Conservation (phyloP, 495 filamentous ascomycete species). For the Chaetomium tenue region DNA sequence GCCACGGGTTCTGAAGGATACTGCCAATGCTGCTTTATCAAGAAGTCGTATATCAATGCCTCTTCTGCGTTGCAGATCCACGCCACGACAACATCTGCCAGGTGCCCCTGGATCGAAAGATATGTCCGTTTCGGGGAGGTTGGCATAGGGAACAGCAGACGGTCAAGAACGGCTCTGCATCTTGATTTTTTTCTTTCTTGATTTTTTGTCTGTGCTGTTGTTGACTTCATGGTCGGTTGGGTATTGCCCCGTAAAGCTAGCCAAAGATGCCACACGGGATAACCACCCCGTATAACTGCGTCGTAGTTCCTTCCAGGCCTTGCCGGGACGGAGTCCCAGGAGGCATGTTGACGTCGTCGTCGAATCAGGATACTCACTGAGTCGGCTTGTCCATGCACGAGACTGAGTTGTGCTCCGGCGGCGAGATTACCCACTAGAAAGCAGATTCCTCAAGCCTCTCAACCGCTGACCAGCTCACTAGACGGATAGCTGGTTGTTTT, state of each 20-base stretch:
- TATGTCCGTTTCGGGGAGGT: too few relatives aligned
- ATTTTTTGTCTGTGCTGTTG: too few relatives aligned
- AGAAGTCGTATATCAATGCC: neutral
- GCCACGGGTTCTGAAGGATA: too few relatives aligned
- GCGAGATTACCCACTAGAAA: neutral
- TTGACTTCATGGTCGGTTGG: too few relatives aligned
- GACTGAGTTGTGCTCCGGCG: neutral
- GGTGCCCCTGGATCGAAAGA: neutral
- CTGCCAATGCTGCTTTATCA: neutral
- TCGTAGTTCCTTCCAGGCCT: neutral
- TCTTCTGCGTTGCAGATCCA: neutral
- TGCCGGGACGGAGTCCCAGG: neutral
- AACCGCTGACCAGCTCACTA: constrained; percentile 36
- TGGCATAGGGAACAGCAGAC: too few relatives aligned
- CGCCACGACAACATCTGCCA: neutral
- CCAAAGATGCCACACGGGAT: neutral
- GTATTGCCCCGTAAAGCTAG: neutral
- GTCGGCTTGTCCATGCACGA: neutral
- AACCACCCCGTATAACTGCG: neutral
- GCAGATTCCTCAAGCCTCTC: neutral
- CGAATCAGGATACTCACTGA: neutral
- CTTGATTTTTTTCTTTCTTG: too few relatives aligned
- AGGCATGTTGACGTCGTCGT: neutral
- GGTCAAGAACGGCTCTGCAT: too few relatives aligned
- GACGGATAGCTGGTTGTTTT: constrained; percentile 28